phyloP scores from a whole-genome alignment of 2,329 filamentous ascomycete species.

The Penicillium crustosum region DNA sequence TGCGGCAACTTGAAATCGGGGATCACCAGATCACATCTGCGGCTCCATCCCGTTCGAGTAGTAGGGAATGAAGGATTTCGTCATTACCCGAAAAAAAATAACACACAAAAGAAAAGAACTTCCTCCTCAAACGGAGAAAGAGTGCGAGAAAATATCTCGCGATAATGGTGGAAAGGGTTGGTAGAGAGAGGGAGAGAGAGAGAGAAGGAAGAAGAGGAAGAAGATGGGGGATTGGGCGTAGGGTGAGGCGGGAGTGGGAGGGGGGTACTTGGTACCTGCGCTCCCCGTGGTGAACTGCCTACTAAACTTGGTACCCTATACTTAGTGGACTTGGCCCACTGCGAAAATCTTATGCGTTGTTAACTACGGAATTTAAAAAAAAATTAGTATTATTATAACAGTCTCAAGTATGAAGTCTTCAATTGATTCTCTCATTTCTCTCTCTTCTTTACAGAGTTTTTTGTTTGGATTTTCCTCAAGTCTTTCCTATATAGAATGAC shows the following conservation, averaged over 20 bases:
- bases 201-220: conserved; percentile 10
- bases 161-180: conserved; percentile 14
- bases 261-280: conserved; percentile 16
- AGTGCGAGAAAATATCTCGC: conserved; percentile 14
- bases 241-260: conserved; percentile 7
- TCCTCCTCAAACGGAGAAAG: conserved; percentile 1
- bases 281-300: neutral
- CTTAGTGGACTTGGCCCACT: conserved; percentile 11
- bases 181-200: conserved; percentile 12
- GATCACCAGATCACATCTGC: conserved; percentile 31
- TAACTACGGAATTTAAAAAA: conserved; percentile 14
- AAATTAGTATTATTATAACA: neutral
- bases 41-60: conserved; percentile 24
- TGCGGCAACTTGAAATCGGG: conserved; percentile 25
- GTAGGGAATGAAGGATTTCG: conserved; percentile 20
- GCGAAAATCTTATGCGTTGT: conserved; percentile 16
- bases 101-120: conserved; percentile 21
- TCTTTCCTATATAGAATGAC: conserved; percentile 12
- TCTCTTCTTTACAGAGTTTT: conserved; percentile 2
- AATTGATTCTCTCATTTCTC: neutral
- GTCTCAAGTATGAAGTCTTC: neutral
- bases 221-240: conserved; percentile 14
- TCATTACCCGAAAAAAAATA: conserved; percentile 20
- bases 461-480: conserved; percentile 27
- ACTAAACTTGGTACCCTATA: conserved; percentile 15